A percentile compares a stretch with the other conserved stretches of the same genome.
Evolutionary conservation across 495 filamentous ascomycete genomes (phyloP).

Genomic region (Lineolata rhizophorae): DNA sequence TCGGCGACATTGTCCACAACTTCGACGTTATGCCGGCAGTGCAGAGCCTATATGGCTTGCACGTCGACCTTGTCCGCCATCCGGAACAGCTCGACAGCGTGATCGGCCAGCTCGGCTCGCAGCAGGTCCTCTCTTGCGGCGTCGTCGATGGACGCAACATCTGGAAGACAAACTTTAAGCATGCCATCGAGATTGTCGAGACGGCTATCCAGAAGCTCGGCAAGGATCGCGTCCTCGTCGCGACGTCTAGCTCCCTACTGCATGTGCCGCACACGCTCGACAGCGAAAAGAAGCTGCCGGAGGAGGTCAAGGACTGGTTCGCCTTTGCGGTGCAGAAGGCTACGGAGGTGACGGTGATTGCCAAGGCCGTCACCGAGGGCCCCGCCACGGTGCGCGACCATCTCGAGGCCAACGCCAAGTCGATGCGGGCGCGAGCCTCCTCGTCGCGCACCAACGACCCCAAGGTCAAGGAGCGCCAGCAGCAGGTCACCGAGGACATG

Average conservation of each 20-base stretch:
- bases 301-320: slow-evolving; percentile 93
- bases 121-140: slow-evolving; percentile 78
- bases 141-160: slow-evolving; percentile 98
- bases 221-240: slow-evolving; percentile 86
- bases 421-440: slow-evolving; percentile 65
- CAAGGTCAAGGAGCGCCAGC: slow-evolving; percentile 83
- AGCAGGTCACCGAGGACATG: slow-evolving; percentile 57
- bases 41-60: slow-evolving; percentile 55
- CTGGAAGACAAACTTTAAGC: slow-evolving; percentile 98
- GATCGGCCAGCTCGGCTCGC: slow-evolving; percentile 49
- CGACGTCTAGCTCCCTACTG: slow-evolving; percentile 89
- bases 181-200: slow-evolving; percentile 72
- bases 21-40: slow-evolving; percentile 56
- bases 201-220: slow-evolving; percentile 79
- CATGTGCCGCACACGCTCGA: slow-evolving; percentile 94
- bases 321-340: slow-evolving; percentile 94
- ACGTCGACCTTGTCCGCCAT: slow-evolving; percentile 90
- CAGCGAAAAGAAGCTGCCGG: slow-evolving; percentile 88
- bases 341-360: slow-evolving; percentile 71
- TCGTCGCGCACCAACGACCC: slow-evolving; percentile 93
- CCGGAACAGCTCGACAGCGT: slow-evolving; percentile 86
- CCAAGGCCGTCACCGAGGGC: slow-evolving; percentile 86
- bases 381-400: slow-evolving; percentile 63
- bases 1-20: slow-evolving; percentile 98
- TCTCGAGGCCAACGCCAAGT: slow-evolving; percentile 86